Percentiles rank a stretch among this genome's conserved stretches.
Conservation (phyloP, 306 rosid genomes). For the Castanospermum australe region DNA sequence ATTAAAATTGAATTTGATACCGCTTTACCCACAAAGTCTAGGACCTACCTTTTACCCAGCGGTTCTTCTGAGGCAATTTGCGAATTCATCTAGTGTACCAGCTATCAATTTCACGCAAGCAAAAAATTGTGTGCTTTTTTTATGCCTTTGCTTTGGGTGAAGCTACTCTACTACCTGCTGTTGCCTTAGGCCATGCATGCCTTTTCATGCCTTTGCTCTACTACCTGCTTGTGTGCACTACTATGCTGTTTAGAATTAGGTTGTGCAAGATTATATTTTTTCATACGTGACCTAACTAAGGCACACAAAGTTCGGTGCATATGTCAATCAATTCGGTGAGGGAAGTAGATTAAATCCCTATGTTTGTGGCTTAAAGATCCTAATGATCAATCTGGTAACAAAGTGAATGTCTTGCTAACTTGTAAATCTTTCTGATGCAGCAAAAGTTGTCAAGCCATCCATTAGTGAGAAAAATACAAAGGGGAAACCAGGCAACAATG, state of each 20-base stretch:
- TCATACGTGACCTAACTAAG: not conserved
- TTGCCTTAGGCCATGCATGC: too few relatives aligned
- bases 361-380: not conserved
- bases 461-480: conserved; percentile 30
- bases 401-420: not conserved
- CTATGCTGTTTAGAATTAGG: not conserved
- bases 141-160: not conserved
- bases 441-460: conserved; percentile 32
- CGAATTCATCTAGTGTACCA: not conserved
- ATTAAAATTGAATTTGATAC: conserved; percentile 4
- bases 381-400: not conserved
- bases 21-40: not conserved
- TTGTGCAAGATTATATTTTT: too few relatives aligned
- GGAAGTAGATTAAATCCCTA: not conserved
- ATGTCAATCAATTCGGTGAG: not conserved
- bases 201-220: too few relatives aligned
- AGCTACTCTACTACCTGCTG: not conserved
- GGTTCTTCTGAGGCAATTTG: not conserved
- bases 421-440: conserved; percentile 36
- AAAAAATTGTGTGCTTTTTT: not conserved
- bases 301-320: too few relatives aligned
- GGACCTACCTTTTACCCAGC: not conserved
- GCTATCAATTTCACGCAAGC: not conserved
- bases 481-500: conserved; percentile 43
- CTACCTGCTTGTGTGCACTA: not conserved